Percentiles rank a stretch among this genome's conserved stretches.
These are phyloP conservation scores for Globisporangium okanoganense DNA, from an alignment of 352 stramenopile genomes.

Conservation along the genomic window DNA sequence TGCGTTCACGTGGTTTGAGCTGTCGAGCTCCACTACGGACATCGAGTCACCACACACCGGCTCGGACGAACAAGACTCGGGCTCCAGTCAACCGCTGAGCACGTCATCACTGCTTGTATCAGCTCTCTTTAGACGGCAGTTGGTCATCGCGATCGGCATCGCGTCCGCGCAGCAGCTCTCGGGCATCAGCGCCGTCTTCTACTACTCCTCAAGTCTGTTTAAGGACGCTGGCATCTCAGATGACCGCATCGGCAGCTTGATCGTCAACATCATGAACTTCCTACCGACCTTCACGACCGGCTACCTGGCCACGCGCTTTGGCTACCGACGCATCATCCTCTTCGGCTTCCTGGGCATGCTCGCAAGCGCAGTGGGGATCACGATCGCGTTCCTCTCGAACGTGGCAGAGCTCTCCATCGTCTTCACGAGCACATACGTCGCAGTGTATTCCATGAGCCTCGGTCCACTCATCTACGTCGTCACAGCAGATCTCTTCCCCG, in stretches of 20 bases:
- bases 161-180: slow-evolving; percentile 46
- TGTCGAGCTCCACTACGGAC: slow-evolving; percentile 1
- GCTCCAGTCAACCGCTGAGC: not conserved
- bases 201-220: slow-evolving; percentile 67
- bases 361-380: slow-evolving; percentile 40
- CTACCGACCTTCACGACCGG: slow-evolving; percentile 42
- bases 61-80: not conserved
- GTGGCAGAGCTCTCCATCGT: slow-evolving; percentile 37
- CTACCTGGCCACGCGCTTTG: slow-evolving; percentile 28
- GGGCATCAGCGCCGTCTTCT: slow-evolving; percentile 68
- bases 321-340: slow-evolving; percentile 51
- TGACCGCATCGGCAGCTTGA: slow-evolving; percentile 45
- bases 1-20: slow-evolving; percentile 34
- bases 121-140: slow-evolving; percentile 25
- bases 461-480: slow-evolving; percentile 54
- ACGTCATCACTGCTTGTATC: slow-evolving; percentile 9
- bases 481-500: slow-evolving; percentile 49
- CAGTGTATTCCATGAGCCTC: slow-evolving; percentile 40
- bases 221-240: slow-evolving; percentile 51
- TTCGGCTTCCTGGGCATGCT: slow-evolving; percentile 47
- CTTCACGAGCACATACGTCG: slow-evolving; percentile 46
- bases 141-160: slow-evolving; percentile 44
- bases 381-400: slow-evolving; percentile 23
- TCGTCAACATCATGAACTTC: slow-evolving; percentile 56
- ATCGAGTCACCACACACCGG: not conserved